phyloP scores from a whole-genome alignment of 345 rosid genomes.

The Mercurialis annua region DNA sequence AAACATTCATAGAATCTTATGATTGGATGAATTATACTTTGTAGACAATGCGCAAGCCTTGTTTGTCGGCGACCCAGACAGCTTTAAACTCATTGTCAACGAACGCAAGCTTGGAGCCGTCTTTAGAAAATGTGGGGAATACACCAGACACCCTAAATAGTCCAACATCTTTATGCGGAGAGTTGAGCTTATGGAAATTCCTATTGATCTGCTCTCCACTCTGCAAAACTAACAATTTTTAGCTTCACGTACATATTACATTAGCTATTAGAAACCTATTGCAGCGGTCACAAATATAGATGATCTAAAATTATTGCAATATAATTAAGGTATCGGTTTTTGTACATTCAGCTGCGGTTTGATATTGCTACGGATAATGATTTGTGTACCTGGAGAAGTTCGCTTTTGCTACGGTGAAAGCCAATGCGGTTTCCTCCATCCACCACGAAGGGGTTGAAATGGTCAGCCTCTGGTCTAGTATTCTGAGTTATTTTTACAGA shows the following conservation, averaged over 20 bases:
- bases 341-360: too few relatives aligned
- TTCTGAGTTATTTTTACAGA: not conserved
- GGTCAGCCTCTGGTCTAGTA: conserved; percentile 1
- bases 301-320: not conserved
- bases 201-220: not conserved
- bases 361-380: too few relatives aligned
- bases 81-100: conserved; percentile 2
- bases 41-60: not conserved
- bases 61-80: not conserved
- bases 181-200: not conserved
- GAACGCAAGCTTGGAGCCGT: conserved; percentile 5
- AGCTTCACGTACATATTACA: too few relatives aligned
- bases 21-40: not conserved
- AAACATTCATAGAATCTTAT: not conserved
- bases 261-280: too few relatives aligned
- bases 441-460: not conserved
- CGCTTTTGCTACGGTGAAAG: not conserved
- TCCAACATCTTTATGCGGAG: not conserved
- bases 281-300: too few relatives aligned
- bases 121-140: not conserved
- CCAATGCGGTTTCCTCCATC: not conserved
- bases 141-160: not conserved
- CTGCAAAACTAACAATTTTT: not conserved
- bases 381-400: not conserved
- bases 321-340: not conserved